Evolutionary conservation across 208 protist species (phyloP), one percentile per base, ranked within the genome.

Genomic region (Leishmania gerbilli): DNA sequence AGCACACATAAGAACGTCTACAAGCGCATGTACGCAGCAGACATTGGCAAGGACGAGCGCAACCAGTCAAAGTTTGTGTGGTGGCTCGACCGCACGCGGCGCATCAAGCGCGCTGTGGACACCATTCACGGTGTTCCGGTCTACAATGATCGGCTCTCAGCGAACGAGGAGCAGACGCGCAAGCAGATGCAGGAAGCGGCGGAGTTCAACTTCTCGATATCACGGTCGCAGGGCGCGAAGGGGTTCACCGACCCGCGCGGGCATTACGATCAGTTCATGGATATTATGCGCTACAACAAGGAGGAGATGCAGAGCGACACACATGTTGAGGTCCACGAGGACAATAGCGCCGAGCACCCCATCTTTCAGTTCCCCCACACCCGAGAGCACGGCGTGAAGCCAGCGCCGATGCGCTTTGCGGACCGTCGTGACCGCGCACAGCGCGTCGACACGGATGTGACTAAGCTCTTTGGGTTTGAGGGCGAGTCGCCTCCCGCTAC

Each of bases 181-280:
- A 87, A 93, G 79, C 90, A 95, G 83, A 96, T 96, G 93, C 87
- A 87, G n/a, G 91, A 96, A 83, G 93, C 93, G 34, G 90, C 91
- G 56, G 87, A 96, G 85, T 96, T 96, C 76, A 96, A 95, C 81
- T 94, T 92, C 77, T 80, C 80, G 34, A n/a, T 96, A 9, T 79
- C 89, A 19, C 88, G 83, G 69, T 87, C 91, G 37, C 91, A 95
- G 71, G 93, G 93, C 27, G 91, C 93, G 45, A 96, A 96, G 74
- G 93, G 93, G 64, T 96, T 96, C 83, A 92, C 91, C 5, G 93
- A 96, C 80, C 93, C 93, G 34, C 90, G 91, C 51, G 91, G 90
- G n/a, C 90, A 95, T 80, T 95, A 90, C 82, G 91, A 96, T 49
- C 72, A 95, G 71, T 91, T 96, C 60, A 87, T 94, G 58, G 79